A percentile compares a stretch with the other conserved stretches of the same genome.
These are phyloP conservation scores for Daldinia sp. DNA, from an alignment of 2,329 filamentous ascomycete species.

Conservation along the genomic window DNA sequence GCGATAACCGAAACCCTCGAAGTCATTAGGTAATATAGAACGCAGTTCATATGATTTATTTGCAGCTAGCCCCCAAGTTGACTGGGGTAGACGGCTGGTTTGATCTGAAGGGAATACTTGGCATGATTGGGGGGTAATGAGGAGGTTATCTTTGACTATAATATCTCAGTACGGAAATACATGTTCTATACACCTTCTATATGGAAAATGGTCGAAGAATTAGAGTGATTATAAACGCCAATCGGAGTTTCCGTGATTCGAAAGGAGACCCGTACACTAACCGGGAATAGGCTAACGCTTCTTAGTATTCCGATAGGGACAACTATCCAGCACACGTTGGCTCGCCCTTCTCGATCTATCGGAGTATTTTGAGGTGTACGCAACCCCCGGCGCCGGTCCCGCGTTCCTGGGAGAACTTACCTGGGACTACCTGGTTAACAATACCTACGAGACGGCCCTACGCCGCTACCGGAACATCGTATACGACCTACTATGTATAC, in stretches of 20 bases:
- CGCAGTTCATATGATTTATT: too few species aligned
- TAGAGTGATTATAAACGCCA: neutral
- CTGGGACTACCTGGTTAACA: too few species aligned
- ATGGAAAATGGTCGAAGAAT: neutral
- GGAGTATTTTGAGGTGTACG: neutral
- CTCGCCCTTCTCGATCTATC: neutral
- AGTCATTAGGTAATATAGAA: neutral
- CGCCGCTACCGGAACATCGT: constrained; percentile 26
- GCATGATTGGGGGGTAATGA: neutral
- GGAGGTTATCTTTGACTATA: neutral
- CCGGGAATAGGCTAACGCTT: neutral
- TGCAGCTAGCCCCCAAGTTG: neutral
- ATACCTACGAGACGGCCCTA: neutral
- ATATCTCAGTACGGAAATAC: neutral
- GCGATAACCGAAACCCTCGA: neutral
- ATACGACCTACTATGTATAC: neutral
- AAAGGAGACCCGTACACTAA: neutral
- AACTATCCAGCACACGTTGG: neutral
- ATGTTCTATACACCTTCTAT: neutral
- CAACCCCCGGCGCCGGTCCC: neutral
- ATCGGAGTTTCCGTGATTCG: neutral
- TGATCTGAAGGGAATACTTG: neutral
- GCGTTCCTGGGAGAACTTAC: neutral
- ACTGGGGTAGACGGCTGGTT: neutral
- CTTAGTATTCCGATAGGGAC: neutral